These are phyloP conservation scores for Ascochyta lentis DNA, from an alignment of 2,329 filamentous ascomycete species.

Conservation along the genomic window DNA sequence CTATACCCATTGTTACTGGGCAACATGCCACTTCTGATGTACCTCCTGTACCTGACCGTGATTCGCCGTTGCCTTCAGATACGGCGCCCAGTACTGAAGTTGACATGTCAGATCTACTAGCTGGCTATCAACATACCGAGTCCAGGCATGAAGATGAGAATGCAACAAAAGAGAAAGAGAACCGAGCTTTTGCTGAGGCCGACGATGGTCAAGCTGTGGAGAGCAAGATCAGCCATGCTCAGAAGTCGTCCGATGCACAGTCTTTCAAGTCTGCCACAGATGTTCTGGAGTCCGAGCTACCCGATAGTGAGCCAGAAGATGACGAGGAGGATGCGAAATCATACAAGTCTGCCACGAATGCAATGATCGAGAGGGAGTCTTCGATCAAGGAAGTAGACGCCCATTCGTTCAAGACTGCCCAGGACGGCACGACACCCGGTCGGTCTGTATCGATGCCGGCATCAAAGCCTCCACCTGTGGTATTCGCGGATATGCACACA, in stretches of 20 bases:
- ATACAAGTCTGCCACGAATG: conserved; percentile 22
- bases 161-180: conserved; percentile 24
- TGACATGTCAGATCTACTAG: conserved; percentile 43
- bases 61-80: conserved; percentile 13
- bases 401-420: conserved; percentile 32
- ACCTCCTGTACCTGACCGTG: conserved; percentile 10
- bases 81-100: conserved; percentile 34
- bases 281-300: conserved; percentile 19
- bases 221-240: conserved; percentile 30
- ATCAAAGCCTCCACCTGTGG: conserved; percentile 20
- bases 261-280: conserved; percentile 45
- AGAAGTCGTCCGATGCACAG: conserved; percentile 41
- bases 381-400: conserved; percentile 29
- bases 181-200: background rate
- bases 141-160: conserved; percentile 27
- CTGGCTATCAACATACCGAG: conserved; percentile 40
- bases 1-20: conserved; percentile 37
- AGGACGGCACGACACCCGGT: conserved; percentile 30
- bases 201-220: conserved; percentile 4
- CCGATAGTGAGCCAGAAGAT: background rate
- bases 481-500: conserved; percentile 5
- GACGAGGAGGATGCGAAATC: conserved; percentile 21
- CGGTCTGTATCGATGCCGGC: conserved; percentile 25
- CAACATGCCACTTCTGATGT: conserved; percentile 11
- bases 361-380: conserved; percentile 14